Base-by-base conservation (phyloP, 345 rosid genomes). In the Reutealis trisperma region DNA sequence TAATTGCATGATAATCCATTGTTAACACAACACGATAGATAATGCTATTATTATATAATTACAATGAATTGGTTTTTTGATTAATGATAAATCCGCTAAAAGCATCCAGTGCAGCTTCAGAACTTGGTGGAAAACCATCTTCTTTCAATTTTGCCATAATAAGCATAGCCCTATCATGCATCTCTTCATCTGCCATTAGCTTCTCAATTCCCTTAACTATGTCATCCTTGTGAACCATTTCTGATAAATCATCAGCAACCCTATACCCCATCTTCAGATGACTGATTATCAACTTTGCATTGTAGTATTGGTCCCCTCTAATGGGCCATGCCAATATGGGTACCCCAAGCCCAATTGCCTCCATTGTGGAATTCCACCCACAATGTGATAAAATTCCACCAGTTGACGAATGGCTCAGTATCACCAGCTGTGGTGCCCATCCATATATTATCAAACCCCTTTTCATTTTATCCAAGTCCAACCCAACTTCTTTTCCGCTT, bases 311-410 rank as follows among this genome's bases (percentile, higher is more conserved):
- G 32, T 85, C 86, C 0, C 88, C 86, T 63, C 83, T 34, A 22
- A 86, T 79, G 10, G 86, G 88, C 83, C 85, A 83, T 8, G 82
- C 80, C 78, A 83, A 69, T 7, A 85, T 18, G 18, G 84, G 86
- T 5, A 85, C 76, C 24, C 86, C 88, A 1, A 63, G 71, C 51
- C 83, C 83, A 16, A 83, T 49, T 1, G 84, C 82, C 71, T 85
- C 88, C 45, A 83, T 70, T 2, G 84, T 83, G 21, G 86, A 85
- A 65, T 84, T 86, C 87, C 89, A 86, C 44, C 89, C 89, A 13
- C 87, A 84, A 55, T 86, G 89, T 0, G 90, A 85, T 18, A 83
- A 55, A 65, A 85, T 83, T 2, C 85, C 88, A 5, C 84, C 90
- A 9, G 81, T 83, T 4, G 87, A 84, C 14, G 76, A 64, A 54